These are phyloP conservation scores for Backusella liffmaniae DNA, from an alignment of 192 early-diverging fungal genomes.

Conservation along the genomic window DNA sequence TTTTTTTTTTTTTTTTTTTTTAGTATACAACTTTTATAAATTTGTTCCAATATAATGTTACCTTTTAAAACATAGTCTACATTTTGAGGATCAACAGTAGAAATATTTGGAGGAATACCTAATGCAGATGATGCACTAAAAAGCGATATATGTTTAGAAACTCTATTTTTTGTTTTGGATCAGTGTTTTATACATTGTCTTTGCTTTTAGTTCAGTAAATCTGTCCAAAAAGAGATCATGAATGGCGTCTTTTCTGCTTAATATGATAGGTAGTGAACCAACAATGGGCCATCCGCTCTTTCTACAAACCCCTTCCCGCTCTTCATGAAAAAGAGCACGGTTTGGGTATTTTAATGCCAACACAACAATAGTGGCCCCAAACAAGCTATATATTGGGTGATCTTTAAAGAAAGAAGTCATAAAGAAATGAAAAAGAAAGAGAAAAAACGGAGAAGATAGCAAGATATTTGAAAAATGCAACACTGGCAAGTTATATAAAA, in stretches of 20 bases:
- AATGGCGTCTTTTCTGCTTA: background rate
- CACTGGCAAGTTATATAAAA: too few relatives aligned
- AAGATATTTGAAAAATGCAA: background rate
- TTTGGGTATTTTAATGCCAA: slow-evolving; percentile 25
- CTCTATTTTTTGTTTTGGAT: background rate
- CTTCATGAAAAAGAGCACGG: slow-evolving; percentile 17
- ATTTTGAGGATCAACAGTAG: slow-evolving; percentile 25
- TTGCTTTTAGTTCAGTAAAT: slow-evolving; percentile 3
- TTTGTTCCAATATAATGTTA: background rate
- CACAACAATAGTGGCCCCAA: background rate
- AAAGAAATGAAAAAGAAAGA: background rate
- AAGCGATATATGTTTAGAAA: background rate
- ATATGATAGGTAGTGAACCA: slow-evolving; percentile 5
- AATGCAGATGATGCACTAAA: slow-evolving; percentile 9
- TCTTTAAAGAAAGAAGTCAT: background rate
- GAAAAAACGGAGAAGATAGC: background rate
- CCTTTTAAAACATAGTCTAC: slow-evolving; percentile 35
- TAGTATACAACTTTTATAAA: background rate
- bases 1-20: background rate
- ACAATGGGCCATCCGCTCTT: slow-evolving; percentile 19
- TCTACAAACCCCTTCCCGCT: background rate
- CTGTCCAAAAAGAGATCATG: background rate
- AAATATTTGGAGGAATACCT: slow-evolving; percentile 11
- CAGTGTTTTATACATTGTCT: background rate
- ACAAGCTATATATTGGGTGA: background rate